Evolutionary conservation across 495 filamentous ascomycete species (phyloP), one percentile per base, ranked within the genome.

Genomic region (Aspergillus mulundensis): DNA sequence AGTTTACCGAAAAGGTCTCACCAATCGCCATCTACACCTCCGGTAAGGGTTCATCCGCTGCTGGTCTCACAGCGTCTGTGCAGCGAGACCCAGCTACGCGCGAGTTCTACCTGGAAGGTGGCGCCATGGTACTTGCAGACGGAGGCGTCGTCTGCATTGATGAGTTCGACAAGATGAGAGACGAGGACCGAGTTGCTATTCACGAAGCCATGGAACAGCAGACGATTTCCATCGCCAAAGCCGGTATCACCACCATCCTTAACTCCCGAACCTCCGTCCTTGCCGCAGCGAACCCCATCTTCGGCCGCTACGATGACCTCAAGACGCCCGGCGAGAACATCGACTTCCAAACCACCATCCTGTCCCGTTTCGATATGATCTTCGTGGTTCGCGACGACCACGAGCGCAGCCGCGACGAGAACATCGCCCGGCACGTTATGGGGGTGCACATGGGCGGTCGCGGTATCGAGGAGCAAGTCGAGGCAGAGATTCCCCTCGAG

Each of bases 161-260:
- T 68, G 95, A 99, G 71, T 99, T 99, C 69, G 95, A 99, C 76
- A 99, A 99, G 77, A 99, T 99, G 95, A 83, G 95, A 55, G 95
- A 99, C 70, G 95, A 99, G 70, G 95, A 99, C 61, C 84, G 95
- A 60, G 95, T 99, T 19, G 95, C 95, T 8, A 99, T 99, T 70
- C 95, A 99, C 79, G 95, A 99, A 81, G 95, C 95, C 55, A 99
- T 99, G 95, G 95, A 99, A 66, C 95, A 99, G 72, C 95, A 99
- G 72, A 99, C 95, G 7, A 99, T 99, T 55, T 99, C 95, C 10
- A 97, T 99, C 64, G 95, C 95, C 59, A 99, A 99, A 72, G 95
- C 95, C 5, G 95, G 95, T 65, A 97, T 99, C 64, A 99, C 95
- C 15, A 99, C 95, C 1, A 97, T 99, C 58, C 81, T 99, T 21